phyloP scores from a whole-genome alignment of 805 yeast genomes.

The Ogataea parapolymorpha region DNA sequence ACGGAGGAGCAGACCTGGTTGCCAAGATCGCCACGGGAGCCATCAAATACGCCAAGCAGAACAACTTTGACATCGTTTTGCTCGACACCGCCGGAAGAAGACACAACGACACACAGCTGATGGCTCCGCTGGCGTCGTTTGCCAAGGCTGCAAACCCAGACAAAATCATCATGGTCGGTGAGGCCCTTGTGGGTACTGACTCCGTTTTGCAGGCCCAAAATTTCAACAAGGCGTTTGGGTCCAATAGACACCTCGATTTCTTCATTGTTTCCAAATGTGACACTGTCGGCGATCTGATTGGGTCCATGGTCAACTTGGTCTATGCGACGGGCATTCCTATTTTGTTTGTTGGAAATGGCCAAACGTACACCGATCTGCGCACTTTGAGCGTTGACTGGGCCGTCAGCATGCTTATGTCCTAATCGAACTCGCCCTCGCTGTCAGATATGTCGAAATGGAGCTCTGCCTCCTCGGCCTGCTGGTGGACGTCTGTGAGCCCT shows the following conservation, averaged over 20 bases:
- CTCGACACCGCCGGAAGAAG: conserved; percentile 98
- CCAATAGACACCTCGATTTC: conserved; percentile 74
- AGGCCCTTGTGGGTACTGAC: conserved; percentile 96
- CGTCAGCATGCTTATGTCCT: conserved; percentile 76
- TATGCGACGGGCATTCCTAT: conserved; percentile 95
- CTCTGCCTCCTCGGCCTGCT: conserved; percentile 58
- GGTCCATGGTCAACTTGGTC: conserved; percentile 96
- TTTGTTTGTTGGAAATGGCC: conserved; percentile 94
- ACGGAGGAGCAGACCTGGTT: conserved; percentile 93
- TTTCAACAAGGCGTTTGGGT: conserved; percentile 91
- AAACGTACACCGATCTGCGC: conserved; percentile 90
- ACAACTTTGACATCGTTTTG: conserved; percentile 77
- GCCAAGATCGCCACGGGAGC: conserved; percentile 92
- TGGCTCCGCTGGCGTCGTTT: conserved; percentile 94
- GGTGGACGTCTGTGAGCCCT: conserved; percentile 73
- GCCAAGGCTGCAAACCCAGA: conserved; percentile 95
- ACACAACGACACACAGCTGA: conserved; percentile 87
- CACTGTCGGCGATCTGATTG: conserved; percentile 95
- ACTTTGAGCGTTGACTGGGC: conserved; percentile 91
- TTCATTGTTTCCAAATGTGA: conserved; percentile 93
- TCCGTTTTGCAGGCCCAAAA: conserved; percentile 93
- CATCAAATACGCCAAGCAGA: conserved; percentile 67
- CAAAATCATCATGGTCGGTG: conserved; percentile 97
- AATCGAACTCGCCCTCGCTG: conserved; percentile 35
- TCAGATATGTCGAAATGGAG: conserved; percentile 38